Evolutionary conservation across 2,329 filamentous ascomycete species (phyloP), one percentile per base, ranked within the genome.

Genomic region (Whalleya microplaca): DNA sequence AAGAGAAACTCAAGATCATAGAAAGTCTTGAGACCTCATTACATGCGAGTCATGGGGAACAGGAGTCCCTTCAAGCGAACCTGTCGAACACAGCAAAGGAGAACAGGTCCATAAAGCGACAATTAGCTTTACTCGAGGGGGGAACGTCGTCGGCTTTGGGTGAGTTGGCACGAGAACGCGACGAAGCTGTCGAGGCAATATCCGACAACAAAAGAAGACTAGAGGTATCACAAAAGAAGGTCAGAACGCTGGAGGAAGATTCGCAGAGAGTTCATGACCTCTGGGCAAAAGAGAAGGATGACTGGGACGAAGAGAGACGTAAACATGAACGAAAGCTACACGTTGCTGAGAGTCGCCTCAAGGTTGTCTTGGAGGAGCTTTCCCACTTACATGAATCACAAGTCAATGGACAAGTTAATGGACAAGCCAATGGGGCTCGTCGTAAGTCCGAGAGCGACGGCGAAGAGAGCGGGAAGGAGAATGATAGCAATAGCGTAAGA

Each of bases 1-100:
- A 99, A 70, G 91, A 90, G 42, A 97, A 96, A 75, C 84, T 88
- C 44, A 91, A 86, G 66, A 83, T 92, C 51, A 96, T 99, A 52
- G 93, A 97, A 70, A 86, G 84, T 51, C 80, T 99, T 16, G 95
- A 99, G 74, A 78, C 82, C 1, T 86, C 82, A 21, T 77, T 99
- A 32, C 87, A 96, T 59, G 77, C 83, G 1, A 81, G 86, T 1
- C 87, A 86, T 53, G 83, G 84, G 55, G 92, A 98, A 61, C 88
- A 90, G 62, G 92, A 96, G 58, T 73, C 81, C 0, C 75, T 96
- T 8, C 84, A 86, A 58, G 79, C 81, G 20, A 85, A 81, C 41
- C 70, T 92, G 1, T 76, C 85, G 1, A 80, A 81, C 16, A 86
- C 83, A 3, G 80, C 84, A 32, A 94, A 92, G 71, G 94, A 99